Percentiles rank a stretch among this genome's conserved stretches.
phyloP scores from a whole-genome alignment of 352 stramenopile species.

The Halophytophthora polymorphica region DNA sequence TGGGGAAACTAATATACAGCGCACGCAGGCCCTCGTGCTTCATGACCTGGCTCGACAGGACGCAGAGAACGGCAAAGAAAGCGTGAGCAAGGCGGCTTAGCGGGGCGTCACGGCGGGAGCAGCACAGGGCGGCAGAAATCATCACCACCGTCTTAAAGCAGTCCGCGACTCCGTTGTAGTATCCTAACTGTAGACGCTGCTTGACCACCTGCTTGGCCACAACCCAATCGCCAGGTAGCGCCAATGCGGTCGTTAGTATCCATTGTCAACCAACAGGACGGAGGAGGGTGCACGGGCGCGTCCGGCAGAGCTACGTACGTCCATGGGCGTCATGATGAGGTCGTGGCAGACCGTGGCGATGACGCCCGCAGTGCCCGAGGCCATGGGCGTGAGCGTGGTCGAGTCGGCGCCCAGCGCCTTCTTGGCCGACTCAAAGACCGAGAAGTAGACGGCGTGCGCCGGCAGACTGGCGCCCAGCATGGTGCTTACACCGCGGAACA shows the following conservation, averaged over 20 bases:
- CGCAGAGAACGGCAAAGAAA: not conserved
- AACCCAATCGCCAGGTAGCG: not conserved
- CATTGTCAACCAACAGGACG: not conserved
- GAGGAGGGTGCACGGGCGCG: not conserved
- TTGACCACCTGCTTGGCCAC: conserved; percentile 91
- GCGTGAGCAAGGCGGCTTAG: conserved; percentile 17
- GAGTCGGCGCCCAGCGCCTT: conserved; percentile 72
- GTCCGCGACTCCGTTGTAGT: conserved; percentile 93
- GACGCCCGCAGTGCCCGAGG: conserved; percentile 86
- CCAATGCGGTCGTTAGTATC: too few species aligned
- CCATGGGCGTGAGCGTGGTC: conserved; percentile 63
- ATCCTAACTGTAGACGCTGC: conserved; percentile 98
- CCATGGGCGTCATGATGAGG: conserved; percentile 97
- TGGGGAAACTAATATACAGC: conserved; percentile 95
- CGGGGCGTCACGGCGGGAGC: conserved; percentile 7
- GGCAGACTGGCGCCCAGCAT: conserved; percentile 98
- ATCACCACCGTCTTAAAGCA: conserved; percentile 81
- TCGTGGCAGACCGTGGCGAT: conserved; percentile 96
- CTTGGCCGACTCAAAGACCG: conserved; percentile 90
- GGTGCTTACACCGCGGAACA: conserved; percentile 97
- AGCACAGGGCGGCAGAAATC: conserved; percentile 16
- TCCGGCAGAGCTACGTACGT: conserved; percentile 79
- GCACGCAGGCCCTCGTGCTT: conserved; percentile 69
- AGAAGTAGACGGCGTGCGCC: conserved; percentile 94
- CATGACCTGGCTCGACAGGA: conserved; percentile 48